These are phyloP conservation scores for Cruciata laevipes DNA, from an alignment of 257 asterid species.

Conservation along the genomic window DNA sequence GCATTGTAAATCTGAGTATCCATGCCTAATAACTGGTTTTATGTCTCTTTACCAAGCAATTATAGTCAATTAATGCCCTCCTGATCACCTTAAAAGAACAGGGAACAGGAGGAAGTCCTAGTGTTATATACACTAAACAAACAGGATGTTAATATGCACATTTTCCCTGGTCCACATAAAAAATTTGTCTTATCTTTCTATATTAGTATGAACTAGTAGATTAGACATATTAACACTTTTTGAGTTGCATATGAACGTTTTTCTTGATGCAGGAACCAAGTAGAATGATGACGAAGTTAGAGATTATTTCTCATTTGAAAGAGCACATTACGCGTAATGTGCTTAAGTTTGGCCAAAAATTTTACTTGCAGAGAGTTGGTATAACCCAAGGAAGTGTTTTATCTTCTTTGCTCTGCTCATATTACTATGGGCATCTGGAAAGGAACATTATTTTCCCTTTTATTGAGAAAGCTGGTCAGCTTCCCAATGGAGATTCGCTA, in stretches of 20 bases:
- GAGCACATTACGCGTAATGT: conserved; percentile 69
- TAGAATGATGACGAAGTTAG: conserved; percentile 41
- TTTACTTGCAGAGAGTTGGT: conserved; percentile 70
- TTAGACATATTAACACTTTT: background rate
- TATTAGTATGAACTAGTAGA: background rate
- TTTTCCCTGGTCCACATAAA: background rate
- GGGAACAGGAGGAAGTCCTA: too few relatives aligned
- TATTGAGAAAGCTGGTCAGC: conserved; percentile 41
- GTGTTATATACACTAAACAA: background rate
- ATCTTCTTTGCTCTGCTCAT: conserved; percentile 80
- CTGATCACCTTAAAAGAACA: background rate
- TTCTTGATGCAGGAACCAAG: conserved; percentile 39
- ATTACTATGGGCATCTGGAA: conserved; percentile 82
- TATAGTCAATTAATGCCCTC: background rate
- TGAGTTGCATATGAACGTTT: conserved; percentile 5
- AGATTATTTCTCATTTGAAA: conserved; percentile 33
- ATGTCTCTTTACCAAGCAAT: background rate
- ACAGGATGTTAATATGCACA: background rate
- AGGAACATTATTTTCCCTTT: conserved; percentile 54
- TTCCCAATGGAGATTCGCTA: conserved; percentile 11
- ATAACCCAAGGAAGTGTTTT: conserved; percentile 89
- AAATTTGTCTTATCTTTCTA: background rate
- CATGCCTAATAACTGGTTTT: background rate
- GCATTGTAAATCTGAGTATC: background rate
- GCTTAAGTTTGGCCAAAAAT: conserved; percentile 40